Conservation (phyloP, 108 stramenopile species). For the Aurantiochytrium sp. region DNA sequence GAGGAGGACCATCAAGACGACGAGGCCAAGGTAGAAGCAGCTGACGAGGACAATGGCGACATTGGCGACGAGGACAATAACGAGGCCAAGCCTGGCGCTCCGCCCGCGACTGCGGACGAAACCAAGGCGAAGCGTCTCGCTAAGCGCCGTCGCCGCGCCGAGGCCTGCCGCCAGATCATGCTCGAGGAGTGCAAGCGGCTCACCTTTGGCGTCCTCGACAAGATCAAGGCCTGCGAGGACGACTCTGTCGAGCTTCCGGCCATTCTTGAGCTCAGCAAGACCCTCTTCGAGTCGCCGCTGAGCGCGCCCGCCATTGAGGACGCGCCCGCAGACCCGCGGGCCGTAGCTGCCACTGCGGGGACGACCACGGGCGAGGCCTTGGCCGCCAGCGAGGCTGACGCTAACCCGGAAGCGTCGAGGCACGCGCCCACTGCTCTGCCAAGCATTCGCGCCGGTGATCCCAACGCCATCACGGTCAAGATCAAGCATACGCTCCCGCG, state of each 20-base stretch:
- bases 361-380: no score
- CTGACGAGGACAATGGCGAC: not conserved
- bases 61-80: not conserved
- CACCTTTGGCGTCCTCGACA: not conserved
- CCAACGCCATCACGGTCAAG: not conserved
- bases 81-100: not conserved
- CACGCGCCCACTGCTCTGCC: not conserved
- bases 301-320: no score
- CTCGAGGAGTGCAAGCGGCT: constrained; percentile 21
- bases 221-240: constrained; percentile 24
- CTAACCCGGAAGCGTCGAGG: not conserved
- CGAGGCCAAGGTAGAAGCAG: not conserved
- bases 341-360: no score
- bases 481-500: constrained; percentile 5
- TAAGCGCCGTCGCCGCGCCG: not conserved
- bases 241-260: constrained; percentile 23
- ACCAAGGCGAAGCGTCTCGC: not conserved
- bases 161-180: not conserved
- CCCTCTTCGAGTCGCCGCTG: not conserved
- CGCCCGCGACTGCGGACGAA: not conserved
- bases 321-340: no score
- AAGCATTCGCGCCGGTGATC: not conserved
- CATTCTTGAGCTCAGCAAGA: constrained; percentile 5
- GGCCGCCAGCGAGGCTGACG: not conserved
- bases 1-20: not conserved